These are phyloP conservation scores for Nepenthes mirabilis DNA, from an alignment of 148 eudicot genomes.

Conservation along the genomic window DNA sequence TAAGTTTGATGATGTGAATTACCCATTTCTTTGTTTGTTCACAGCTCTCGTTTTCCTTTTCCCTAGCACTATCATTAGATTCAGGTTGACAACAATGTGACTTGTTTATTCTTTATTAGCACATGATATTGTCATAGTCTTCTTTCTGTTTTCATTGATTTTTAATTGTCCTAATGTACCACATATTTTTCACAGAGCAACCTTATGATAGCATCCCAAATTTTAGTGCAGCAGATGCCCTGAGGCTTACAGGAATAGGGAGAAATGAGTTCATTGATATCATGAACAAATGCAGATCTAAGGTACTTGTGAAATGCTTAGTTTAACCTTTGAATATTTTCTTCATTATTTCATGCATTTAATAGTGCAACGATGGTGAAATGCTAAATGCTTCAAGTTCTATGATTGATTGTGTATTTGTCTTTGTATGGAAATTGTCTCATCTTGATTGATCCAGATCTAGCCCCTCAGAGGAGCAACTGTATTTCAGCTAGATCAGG, in stretches of 20 bases:
- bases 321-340: too few relatives aligned
- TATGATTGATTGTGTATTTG: background rate
- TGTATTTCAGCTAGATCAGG: too few relatives aligned
- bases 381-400: too few relatives aligned
- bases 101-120: background rate
- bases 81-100: background rate
- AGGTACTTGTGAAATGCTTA: slow-evolving; percentile 32
- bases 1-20: background rate
- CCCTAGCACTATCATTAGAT: too few relatives aligned
- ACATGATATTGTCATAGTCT: background rate
- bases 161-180: background rate
- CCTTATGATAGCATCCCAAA: slow-evolving; percentile 98
- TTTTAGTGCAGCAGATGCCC: slow-evolving; percentile 95
- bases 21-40: background rate
- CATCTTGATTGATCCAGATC: background rate
- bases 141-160: slow-evolving; percentile 1
- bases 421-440: background rate
- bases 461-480: too few relatives aligned
- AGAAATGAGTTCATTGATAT: slow-evolving; percentile 99
- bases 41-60: too few relatives aligned
- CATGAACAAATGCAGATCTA: slow-evolving; percentile 98
- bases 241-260: slow-evolving; percentile 85
- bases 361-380: too few relatives aligned
- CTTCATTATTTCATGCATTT: too few relatives aligned
- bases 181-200: slow-evolving; percentile 57